Evolutionary conservation across 208 protist species (phyloP).

Genomic region (Trypanosoma rangeli): DNA sequence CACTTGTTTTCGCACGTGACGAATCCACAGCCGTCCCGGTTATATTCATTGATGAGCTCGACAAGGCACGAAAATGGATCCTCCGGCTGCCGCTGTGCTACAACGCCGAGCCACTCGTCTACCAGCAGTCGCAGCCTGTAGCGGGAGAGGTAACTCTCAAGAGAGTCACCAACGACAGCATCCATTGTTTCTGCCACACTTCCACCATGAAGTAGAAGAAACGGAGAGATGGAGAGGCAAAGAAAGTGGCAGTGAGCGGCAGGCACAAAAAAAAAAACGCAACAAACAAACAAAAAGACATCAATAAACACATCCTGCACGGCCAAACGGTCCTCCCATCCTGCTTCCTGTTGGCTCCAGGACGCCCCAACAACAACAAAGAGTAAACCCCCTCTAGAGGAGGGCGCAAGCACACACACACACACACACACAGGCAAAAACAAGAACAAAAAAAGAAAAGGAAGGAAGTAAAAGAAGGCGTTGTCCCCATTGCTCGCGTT

Average conservation of each 20-base stretch:
- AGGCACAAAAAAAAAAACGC: slow-evolving; percentile 10
- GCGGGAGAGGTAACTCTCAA: slow-evolving; percentile 56
- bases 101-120: slow-evolving; percentile 60
- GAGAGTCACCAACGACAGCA: slow-evolving; percentile 18
- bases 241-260: background rate
- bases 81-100: slow-evolving; percentile 40
- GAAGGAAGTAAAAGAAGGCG: slow-evolving; percentile 24
- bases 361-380: too few species aligned
- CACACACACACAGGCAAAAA: slow-evolving; percentile 2
- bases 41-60: slow-evolving; percentile 49
- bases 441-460: background rate
- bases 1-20: slow-evolving; percentile 76
- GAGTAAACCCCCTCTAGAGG: too few species aligned
- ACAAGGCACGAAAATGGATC: slow-evolving; percentile 72
- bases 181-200: slow-evolving; percentile 9
- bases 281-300: background rate
- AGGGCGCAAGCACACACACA: too few species aligned
- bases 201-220: slow-evolving; percentile 13
- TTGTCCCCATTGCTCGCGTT: background rate
- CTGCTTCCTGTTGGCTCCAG: too few species aligned
- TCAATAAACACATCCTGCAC: too few species aligned
- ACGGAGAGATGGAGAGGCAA: slow-evolving; percentile 1
- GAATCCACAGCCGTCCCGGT: slow-evolving; percentile 51
- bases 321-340: too few species aligned
- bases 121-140: slow-evolving; percentile 65